A percentile compares a stretch with the other conserved stretches of the same genome.
phyloP scores from a whole-genome alignment of 495 filamentous ascomycete species.

The Penicillium mononematosum region DNA sequence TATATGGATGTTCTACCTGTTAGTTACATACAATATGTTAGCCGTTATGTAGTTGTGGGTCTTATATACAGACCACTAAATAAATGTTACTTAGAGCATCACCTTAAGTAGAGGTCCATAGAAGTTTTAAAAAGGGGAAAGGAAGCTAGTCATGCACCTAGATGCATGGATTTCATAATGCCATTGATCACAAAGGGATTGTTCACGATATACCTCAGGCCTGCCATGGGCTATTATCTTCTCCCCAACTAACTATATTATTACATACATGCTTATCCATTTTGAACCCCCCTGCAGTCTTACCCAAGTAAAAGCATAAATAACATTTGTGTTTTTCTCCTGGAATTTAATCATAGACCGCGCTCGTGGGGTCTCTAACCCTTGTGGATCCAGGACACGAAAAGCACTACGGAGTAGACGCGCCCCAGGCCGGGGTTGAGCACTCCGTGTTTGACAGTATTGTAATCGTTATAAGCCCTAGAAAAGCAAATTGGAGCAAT shows the following conservation, averaged over 20 bases:
- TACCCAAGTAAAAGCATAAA: neutral
- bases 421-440: constrained; percentile 8
- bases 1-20: neutral
- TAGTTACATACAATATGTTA: neutral
- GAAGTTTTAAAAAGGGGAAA: neutral
- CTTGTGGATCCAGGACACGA: constrained; percentile 10
- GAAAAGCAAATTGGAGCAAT: neutral
- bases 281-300: neutral
- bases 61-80: neutral
- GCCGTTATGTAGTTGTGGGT: neutral
- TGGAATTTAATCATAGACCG: neutral
- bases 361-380: constrained; percentile 1
- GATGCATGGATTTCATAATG: neutral
- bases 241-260: neutral
- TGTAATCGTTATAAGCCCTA: neutral
- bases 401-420: neutral
- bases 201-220: neutral
- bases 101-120: neutral
- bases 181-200: neutral
- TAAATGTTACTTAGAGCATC: neutral
- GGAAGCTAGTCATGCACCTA: neutral
- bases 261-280: neutral
- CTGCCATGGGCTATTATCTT: neutral
- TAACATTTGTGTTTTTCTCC: neutral
- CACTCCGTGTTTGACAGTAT: neutral